Evolutionary conservation across 805 yeast species (phyloP), one percentile per base, ranked within the genome.

Genomic region (Yarrowia sp.): DNA sequence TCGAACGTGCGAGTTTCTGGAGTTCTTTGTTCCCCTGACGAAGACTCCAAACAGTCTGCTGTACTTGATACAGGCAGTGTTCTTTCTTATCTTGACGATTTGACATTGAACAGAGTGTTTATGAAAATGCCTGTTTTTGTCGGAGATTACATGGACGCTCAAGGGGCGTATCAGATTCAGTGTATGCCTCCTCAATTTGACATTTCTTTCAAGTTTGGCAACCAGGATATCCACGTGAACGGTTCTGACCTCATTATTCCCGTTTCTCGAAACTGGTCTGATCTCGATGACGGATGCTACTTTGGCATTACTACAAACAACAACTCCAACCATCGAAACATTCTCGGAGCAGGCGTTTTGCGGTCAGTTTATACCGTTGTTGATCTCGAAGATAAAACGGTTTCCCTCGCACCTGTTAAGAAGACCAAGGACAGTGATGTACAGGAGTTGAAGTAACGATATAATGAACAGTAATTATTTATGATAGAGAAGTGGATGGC

Each of bases 161-260:
- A 51, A 28, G 41, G 58, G 1, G 58, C 58, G 8, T 51, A 22
- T 19, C 6, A 51, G 58, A 51, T 51, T 5, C 10, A 41, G 14
- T 51, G 58, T 14, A 51, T 33, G 41, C 41, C 58, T 33, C 58
- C 58, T 16, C 41, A 51, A 22, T 51, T 51, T 33, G 58, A 51
- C n/a, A 41, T 51, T 33, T 51, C 58, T 19, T 51, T 51, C 41
- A 51, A 33, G 58, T 51, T 51, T 22, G 58, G 58, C 22, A 41
- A 51, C 41, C 58, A 51, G 30, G 21, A 51, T 3, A 30, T 51
- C 11, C 28, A 51, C 14, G 33, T 51, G n/a, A 51, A 51, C 22
- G 58, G 58, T 11, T 51, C 58, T 12, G 58, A 51, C 33, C 30
- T 51, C 21, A 51, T 51, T 17, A 33, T 51, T 11, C 58, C 58